Percentiles rank a stretch among this genome's conserved stretches.
These are phyloP conservation scores for Dryas drummondii DNA, from an alignment of 306 rosid species.

Conservation along the genomic window DNA sequence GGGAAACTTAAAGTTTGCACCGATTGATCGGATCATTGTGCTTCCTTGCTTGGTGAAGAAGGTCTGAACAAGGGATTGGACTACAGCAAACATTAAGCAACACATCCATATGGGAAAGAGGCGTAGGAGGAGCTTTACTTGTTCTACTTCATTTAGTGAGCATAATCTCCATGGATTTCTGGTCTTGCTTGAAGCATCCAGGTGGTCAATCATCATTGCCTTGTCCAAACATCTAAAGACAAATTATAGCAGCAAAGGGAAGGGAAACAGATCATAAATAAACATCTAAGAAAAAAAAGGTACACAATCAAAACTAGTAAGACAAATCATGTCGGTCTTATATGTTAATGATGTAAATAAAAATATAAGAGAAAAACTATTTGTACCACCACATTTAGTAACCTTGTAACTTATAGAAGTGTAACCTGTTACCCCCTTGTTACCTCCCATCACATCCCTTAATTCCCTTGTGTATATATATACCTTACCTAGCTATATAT, in stretches of 20 bases:
- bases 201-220: constrained; percentile 53
- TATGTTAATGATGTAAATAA: too few relatives aligned
- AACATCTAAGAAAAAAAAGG: neutral
- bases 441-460: too few relatives aligned
- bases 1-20: constrained; percentile 51
- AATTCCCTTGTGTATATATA: too few relatives aligned
- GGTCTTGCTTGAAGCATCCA: constrained; percentile 41
- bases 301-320: neutral
- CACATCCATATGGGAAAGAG: constrained; percentile 67
- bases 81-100: constrained; percentile 58
- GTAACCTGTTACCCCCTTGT: too few relatives aligned
- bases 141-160: constrained; percentile 61
- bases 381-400: too few relatives aligned
- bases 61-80: constrained; percentile 57
- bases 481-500: too few relatives aligned
- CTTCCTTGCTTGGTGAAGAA: constrained; percentile 66
- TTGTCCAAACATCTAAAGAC: constrained; percentile 56
- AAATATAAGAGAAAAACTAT: too few relatives aligned
- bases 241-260: neutral
- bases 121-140: constrained; percentile 58
- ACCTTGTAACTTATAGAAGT: too few relatives aligned
- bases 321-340: neutral
- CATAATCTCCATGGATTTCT: constrained; percentile 74
- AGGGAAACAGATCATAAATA: neutral
- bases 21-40: constrained; percentile 53